Conservation (phyloP, 1,139 yeast species). For the Candida neerlandica region DNA sequence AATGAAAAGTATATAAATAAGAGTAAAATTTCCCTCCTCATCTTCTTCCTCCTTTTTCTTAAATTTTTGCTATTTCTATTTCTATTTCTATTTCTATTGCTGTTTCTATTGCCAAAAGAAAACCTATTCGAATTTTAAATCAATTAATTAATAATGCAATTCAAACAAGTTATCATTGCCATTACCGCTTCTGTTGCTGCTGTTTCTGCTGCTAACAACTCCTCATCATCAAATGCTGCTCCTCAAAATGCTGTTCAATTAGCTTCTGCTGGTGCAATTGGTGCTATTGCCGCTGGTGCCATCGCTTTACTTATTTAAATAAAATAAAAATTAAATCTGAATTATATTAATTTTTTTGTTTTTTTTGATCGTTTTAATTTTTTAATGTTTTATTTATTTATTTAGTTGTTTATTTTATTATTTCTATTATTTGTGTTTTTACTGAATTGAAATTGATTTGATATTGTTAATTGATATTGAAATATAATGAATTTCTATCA, state of each 20-base stretch:
- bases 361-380: background rate
- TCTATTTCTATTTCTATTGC: background rate
- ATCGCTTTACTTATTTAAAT: constrained; percentile 48
- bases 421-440: too few relatives aligned
- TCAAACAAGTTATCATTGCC: constrained; percentile 47
- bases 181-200: constrained; percentile 44
- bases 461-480: too few relatives aligned
- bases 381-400: too few relatives aligned
- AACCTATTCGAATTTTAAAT: background rate
- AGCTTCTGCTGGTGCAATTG: constrained; percentile 30
- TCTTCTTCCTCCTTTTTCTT: background rate
- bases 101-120: background rate
- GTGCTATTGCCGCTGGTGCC: constrained; percentile 51
- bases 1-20: too few relatives aligned
- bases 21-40: background rate
- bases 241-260: constrained; percentile 29
- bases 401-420: too few relatives aligned
- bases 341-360: background rate
- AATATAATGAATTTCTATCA: too few relatives aligned
- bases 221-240: constrained; percentile 20
- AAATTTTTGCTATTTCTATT: background rate
- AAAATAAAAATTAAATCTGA: constrained; percentile 3
- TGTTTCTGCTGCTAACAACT: constrained; percentile 39
- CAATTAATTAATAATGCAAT: constrained; percentile 39
- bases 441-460: too few relatives aligned